Conservation (phyloP, 768 basidiomycete species). For the Termitomyces sp. region DNA sequence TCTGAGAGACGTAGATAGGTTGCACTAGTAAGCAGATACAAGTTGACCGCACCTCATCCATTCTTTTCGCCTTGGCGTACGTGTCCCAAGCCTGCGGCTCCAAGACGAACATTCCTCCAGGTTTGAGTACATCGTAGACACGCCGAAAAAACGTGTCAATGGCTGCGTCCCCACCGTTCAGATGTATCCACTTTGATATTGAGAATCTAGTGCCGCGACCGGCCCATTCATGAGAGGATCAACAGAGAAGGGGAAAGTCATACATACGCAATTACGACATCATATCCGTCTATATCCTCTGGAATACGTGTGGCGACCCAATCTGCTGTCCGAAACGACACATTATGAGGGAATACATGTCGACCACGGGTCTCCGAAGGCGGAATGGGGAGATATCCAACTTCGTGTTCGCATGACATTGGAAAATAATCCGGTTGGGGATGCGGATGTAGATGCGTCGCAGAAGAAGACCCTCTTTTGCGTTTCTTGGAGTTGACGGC, state of each 20-base stretch:
- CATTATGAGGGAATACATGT: slow-evolving; percentile 68
- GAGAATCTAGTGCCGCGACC: slow-evolving; percentile 53
- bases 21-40: not conserved
- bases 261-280: slow-evolving; percentile 75
- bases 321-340: slow-evolving; percentile 66
- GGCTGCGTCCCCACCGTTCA: slow-evolving; percentile 74
- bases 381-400: slow-evolving; percentile 71
- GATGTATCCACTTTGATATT: slow-evolving; percentile 88
- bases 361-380: slow-evolving; percentile 25
- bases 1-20: slow-evolving; percentile 21
- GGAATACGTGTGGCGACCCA: slow-evolving; percentile 58
- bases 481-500: slow-evolving; percentile 14
- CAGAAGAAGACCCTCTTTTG: slow-evolving; percentile 13
- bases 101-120: slow-evolving; percentile 65
- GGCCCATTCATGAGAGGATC: not conserved
- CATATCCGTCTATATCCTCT: slow-evolving; percentile 59
- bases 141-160: slow-evolving; percentile 63
- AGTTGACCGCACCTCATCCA: slow-evolving; percentile 46
- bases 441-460: not conserved
- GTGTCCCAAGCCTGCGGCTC: slow-evolving; percentile 86
- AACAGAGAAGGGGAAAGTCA: not conserved
- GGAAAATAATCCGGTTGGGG: slow-evolving; percentile 60
- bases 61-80: slow-evolving; percentile 71
- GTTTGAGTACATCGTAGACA: slow-evolving; percentile 48
- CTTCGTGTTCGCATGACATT: slow-evolving; percentile 65